Evolutionary conservation across 768 basidiomycete species (phyloP).

Genomic region (Coprinopsis cinerea): DNA sequence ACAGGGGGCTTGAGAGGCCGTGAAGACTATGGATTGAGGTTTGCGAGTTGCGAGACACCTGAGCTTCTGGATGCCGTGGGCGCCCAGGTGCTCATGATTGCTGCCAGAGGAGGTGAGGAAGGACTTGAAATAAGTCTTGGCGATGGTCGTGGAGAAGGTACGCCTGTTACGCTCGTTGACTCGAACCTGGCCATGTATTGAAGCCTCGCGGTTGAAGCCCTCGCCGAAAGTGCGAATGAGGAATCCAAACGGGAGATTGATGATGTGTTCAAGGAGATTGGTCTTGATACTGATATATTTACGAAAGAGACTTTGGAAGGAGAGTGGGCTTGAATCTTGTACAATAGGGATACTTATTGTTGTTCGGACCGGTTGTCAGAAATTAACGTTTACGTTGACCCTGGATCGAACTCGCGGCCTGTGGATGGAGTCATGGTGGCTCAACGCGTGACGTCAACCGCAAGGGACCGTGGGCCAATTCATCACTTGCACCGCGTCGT

Average conservation of each 20-base stretch:
- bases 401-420: background rate
- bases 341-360: background rate
- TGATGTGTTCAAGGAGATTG: conserved; percentile 41
- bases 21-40: conserved; percentile 43
- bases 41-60: conserved; percentile 43
- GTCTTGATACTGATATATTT: conserved; percentile 33
- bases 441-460: conserved; percentile 1
- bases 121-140: conserved; percentile 46
- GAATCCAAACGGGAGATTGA: conserved; percentile 35
- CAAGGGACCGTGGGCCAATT: background rate
- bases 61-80: conserved; percentile 52
- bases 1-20: conserved; percentile 28
- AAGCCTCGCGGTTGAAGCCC: conserved; percentile 22
- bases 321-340: conserved; percentile 32
- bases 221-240: conserved; percentile 31
- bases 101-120: conserved; percentile 40
- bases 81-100: conserved; percentile 50
- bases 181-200: background rate
- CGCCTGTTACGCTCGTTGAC: conserved; percentile 12
- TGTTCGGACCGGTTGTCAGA: too few species aligned
- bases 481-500: background rate
- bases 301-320: conserved; percentile 45
- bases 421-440: background rate
- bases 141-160: conserved; percentile 46
- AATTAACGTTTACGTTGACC: too few species aligned